Evolutionary conservation across 164 flowering plant genomes (phyloP).

Genomic region (Kalanchoe fedtschenkoi): DNA sequence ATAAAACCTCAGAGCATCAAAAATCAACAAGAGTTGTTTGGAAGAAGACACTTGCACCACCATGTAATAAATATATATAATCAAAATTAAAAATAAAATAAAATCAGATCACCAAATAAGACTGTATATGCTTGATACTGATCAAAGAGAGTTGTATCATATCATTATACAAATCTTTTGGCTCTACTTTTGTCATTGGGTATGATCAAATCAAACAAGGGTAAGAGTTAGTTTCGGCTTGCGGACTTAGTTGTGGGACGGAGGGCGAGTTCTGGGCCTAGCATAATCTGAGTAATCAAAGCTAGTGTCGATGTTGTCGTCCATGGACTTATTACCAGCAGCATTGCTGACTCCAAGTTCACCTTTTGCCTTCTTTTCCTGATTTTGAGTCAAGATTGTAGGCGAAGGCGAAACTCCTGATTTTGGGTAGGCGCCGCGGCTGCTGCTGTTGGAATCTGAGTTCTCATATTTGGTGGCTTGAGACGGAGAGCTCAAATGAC

Average conservation of each 20-base stretch:
- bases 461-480: too few relatives aligned
- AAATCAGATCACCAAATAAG: not conserved
- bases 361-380: not conserved
- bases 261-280: constrained; percentile 6
- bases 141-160: not conserved
- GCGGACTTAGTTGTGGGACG: not conserved
- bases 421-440: too few relatives aligned
- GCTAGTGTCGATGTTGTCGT: not conserved
- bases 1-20: too few relatives aligned
- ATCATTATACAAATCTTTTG: not conserved
- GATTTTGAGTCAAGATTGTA: too few relatives aligned
- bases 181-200: not conserved
- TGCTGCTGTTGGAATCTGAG: too few relatives aligned
- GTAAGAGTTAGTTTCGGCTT: not conserved
- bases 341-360: not conserved
- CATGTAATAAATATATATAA: too few relatives aligned
- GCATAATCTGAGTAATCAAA: constrained; percentile 3
- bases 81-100: not conserved
- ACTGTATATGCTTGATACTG: not conserved
- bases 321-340: not conserved
- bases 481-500: too few relatives aligned
- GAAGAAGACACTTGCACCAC: too few relatives aligned
- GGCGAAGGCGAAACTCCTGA: too few relatives aligned
- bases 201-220: too few relatives aligned
- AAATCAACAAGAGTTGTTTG: too few relatives aligned